Evolutionary conservation across 2,329 filamentous ascomycete species (phyloP).

Genomic region (Pyrenophora graminea): DNA sequence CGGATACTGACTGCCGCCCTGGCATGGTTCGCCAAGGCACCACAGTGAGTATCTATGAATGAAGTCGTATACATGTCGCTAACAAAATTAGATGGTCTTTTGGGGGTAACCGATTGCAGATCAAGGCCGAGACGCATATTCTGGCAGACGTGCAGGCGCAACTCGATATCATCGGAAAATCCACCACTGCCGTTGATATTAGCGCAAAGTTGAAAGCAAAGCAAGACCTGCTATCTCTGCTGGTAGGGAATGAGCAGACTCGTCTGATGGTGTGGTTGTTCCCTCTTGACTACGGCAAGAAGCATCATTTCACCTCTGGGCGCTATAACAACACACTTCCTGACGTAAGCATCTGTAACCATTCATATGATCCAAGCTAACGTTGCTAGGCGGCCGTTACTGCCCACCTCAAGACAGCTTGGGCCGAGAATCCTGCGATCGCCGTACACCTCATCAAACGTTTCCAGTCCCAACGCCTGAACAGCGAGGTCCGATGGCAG

Average conservation of each 20-base stretch:
- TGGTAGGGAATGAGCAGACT: conserved; percentile 83
- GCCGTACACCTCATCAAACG: conserved; percentile 83
- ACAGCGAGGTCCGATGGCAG: conserved; percentile 76
- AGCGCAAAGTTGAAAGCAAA: conserved; percentile 73
- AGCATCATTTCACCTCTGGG: conserved; percentile 54
- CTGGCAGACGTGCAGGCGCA: conserved; percentile 73
- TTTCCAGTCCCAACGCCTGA: conserved; percentile 75
- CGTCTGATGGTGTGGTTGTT: conserved; percentile 88
- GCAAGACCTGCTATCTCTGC: conserved; percentile 77
- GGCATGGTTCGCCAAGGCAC: conserved; percentile 82
- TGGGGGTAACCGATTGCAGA: conserved; percentile 87
- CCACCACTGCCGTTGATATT: conserved; percentile 55
- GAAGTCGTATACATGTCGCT: conserved; percentile 5
- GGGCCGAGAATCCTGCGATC: conserved; percentile 81
- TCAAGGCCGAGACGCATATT: conserved; percentile 88
- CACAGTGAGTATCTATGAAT: conserved; percentile 55
- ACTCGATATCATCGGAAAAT: conserved; percentile 66
- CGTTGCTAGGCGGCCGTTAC: conserved; percentile 57
- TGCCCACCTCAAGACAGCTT: conserved; percentile 77
- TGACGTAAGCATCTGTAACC: conserved; percentile 38
- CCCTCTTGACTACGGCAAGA: conserved; percentile 70
- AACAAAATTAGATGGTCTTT: conserved; percentile 75
- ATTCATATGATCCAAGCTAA: conserved; percentile 13
- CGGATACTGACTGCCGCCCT: conserved; percentile 83
- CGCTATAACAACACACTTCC: conserved; percentile 48